A percentile compares a stretch with the other conserved stretches of the same genome.
Evolutionary conservation across 495 filamentous ascomycete genomes (phyloP).

Genomic region (Talaromyces trachyspermus): DNA sequence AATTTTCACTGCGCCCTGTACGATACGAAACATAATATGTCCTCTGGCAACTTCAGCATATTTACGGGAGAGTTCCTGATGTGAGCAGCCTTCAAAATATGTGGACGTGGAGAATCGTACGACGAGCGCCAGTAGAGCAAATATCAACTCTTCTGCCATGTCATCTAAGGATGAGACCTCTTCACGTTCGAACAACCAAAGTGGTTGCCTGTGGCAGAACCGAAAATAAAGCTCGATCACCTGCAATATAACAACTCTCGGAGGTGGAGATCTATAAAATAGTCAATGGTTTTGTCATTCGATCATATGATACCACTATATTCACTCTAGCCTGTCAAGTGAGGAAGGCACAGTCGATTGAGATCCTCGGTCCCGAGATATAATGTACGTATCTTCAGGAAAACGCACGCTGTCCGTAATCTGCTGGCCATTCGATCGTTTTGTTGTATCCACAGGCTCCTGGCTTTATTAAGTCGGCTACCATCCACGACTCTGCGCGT

Average conservation of each 20-base stretch:
- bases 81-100: not conserved
- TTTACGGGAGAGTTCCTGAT: not conserved
- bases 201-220: slow-evolving; percentile 40
- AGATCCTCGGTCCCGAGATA: not conserved
- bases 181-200: slow-evolving; percentile 41
- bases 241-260: not conserved
- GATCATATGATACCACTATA: too few species aligned
- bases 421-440: too few species aligned
- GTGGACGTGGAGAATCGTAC: slow-evolving; percentile 21
- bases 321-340: too few species aligned
- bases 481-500: too few species aligned
- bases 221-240: slow-evolving; percentile 24
- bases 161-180: slow-evolving; percentile 30
- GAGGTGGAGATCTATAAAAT: not conserved
- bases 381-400: too few species aligned
- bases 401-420: too few species aligned
- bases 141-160: slow-evolving; percentile 34
- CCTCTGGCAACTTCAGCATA: slow-evolving; percentile 5
- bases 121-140: slow-evolving; percentile 35
- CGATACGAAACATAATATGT: slow-evolving; percentile 5
- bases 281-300: too few species aligned
- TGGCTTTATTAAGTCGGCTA: too few species aligned
- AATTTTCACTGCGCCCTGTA: not conserved
- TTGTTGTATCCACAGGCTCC: too few species aligned
- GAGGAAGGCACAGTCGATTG: too few species aligned